A percentile compares a stretch with the other conserved stretches of the same genome.
Evolutionary conservation across 2,329 filamentous ascomycete genomes (phyloP).

Genomic region (Fusarium concolor): DNA sequence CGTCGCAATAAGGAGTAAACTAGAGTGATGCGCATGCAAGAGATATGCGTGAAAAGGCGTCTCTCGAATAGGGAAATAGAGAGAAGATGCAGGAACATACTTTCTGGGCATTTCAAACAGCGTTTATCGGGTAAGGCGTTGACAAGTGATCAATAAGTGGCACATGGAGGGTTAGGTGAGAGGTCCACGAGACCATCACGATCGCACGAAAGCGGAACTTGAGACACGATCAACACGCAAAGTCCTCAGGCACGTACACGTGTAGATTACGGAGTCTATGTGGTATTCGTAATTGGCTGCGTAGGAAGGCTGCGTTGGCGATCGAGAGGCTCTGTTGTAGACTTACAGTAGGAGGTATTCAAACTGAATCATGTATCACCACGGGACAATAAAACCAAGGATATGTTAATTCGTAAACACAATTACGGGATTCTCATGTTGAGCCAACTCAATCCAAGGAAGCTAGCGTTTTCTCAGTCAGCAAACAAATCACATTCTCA

Average conservation of each 20-base stretch:
- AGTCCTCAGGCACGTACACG: constrained; percentile 23
- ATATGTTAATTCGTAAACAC: not conserved
- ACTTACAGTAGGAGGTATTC: not conserved
- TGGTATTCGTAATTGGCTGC: not conserved
- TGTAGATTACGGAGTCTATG: constrained; percentile 18
- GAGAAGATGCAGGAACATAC: constrained; percentile 8
- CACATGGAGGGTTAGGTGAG: constrained; percentile 30
- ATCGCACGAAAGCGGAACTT: constrained; percentile 23
- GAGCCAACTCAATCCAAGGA: too few species aligned
- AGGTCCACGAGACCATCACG: constrained; percentile 36
- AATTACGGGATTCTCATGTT: not conserved
- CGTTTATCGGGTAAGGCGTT: not conserved
- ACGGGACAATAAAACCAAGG: not conserved
- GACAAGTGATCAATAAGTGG: constrained; percentile 33
- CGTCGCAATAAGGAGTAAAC: not conserved
- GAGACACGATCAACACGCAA: constrained; percentile 27
- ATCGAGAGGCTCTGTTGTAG: not conserved
- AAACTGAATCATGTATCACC: not conserved
- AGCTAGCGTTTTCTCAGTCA: not conserved
- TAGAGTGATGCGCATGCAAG: constrained; percentile 21
- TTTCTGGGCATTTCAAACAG: not conserved
- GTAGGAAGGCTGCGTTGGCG: not conserved
- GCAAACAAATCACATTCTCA: not conserved
- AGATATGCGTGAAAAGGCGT: constrained; percentile 14
- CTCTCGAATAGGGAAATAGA: not conserved